These are phyloP conservation scores for Quercus cerris DNA, from an alignment of 306 rosid genomes.

Conservation along the genomic window DNA sequence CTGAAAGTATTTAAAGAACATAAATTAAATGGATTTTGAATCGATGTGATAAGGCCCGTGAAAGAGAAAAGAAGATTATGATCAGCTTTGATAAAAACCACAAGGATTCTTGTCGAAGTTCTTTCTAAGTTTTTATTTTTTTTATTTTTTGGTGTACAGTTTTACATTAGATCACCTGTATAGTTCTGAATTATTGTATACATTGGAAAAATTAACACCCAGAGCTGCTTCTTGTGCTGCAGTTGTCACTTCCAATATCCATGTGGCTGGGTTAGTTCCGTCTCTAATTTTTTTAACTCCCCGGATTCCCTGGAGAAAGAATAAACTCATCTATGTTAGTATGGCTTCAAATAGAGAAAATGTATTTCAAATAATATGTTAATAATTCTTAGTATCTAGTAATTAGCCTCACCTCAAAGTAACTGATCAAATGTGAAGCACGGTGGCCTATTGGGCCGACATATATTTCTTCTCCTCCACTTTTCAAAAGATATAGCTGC, in stretches of 20 bases:
- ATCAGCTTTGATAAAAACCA: too few species aligned
- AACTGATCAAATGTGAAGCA: conserved; percentile 50
- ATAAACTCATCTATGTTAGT: too few species aligned
- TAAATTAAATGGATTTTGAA: too few species aligned
- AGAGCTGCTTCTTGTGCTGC: conserved; percentile 55
- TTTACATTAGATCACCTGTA: conserved; percentile 31
- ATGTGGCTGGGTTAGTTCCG: conserved; percentile 89
- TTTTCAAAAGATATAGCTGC: conserved; percentile 66
- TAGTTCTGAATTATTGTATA: conserved; percentile 58
- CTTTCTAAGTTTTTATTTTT: neutral
- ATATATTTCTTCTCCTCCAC: conserved; percentile 79
- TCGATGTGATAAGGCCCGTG: too few species aligned
- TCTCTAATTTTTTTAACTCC: conserved; percentile 74
- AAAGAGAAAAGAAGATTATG: too few species aligned
- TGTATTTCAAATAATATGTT: too few species aligned
- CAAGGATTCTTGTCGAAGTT: too few species aligned
- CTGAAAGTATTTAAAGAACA: too few species aligned
- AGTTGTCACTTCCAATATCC: conserved; percentile 85
- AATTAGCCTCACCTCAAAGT: conserved; percentile 63
- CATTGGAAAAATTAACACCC: conserved; percentile 51
- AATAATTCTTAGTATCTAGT: neutral
- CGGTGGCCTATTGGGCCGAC: conserved; percentile 68
- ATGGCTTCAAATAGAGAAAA: too few species aligned
- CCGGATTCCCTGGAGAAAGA: conserved; percentile 36
- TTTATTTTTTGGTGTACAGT: neutral